Percentiles rank a stretch among this genome's conserved stretches.
Conservation (phyloP, 2,329 filamentous ascomycete species). For the Epichloe sp. region DNA sequence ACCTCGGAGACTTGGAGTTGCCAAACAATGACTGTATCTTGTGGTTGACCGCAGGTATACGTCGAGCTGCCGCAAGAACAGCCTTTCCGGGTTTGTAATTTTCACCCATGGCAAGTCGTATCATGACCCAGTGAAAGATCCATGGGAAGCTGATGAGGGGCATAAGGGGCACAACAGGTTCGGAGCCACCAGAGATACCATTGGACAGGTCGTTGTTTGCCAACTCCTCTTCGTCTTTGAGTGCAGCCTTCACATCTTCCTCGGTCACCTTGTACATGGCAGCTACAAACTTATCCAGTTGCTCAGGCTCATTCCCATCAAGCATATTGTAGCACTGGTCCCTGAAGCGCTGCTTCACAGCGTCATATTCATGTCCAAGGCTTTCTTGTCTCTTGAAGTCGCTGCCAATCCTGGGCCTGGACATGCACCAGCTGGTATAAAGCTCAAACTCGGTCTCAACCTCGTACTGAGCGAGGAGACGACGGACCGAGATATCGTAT, state of each 20-base stretch:
- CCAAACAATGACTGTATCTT: neutral
- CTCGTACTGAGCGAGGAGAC: slow-evolving; percentile 75
- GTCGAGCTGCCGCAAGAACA: slow-evolving; percentile 7
- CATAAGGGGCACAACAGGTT: slow-evolving; percentile 27
- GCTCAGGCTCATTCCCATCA: slow-evolving; percentile 42
- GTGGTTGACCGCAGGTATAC: neutral
- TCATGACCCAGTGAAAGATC: slow-evolving; percentile 58
- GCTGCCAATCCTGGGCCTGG: slow-evolving; percentile 54
- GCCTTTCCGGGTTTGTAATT: slow-evolving; percentile 12
- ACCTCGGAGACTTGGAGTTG: neutral
- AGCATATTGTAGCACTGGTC: slow-evolving; percentile 51
- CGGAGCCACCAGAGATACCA: neutral
- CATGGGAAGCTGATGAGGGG: slow-evolving; percentile 91
- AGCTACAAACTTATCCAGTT: slow-evolving; percentile 59
- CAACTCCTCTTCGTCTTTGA: slow-evolving; percentile 21
- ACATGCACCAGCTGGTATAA: slow-evolving; percentile 74
- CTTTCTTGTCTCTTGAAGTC: slow-evolving; percentile 85
- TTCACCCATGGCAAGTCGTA: slow-evolving; percentile 18
- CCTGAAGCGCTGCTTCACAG: slow-evolving; percentile 57
- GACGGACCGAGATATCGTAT: slow-evolving; percentile 65
- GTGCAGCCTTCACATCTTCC: slow-evolving; percentile 49
- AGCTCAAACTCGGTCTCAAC: slow-evolving; percentile 85
- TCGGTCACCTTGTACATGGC: slow-evolving; percentile 82
- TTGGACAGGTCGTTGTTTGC: slow-evolving; percentile 16
- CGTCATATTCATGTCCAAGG: slow-evolving; percentile 53